Evolutionary conservation across 2,329 filamentous ascomycete genomes (phyloP).

Genomic region (Exophiala sideris): DNA sequence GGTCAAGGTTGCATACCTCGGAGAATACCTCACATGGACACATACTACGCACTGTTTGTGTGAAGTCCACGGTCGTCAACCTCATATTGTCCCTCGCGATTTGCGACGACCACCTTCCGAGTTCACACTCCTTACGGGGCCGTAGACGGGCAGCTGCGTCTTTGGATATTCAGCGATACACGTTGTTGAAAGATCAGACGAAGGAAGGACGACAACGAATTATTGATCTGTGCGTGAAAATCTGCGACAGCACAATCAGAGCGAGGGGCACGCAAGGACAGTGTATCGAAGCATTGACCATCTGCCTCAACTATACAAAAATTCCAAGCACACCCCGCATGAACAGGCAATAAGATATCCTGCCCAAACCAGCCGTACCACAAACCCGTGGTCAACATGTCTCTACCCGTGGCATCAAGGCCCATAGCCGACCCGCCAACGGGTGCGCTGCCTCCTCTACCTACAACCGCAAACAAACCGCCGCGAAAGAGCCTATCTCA

Average conservation of each 20-base stretch:
- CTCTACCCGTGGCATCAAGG: conserved; percentile 43
- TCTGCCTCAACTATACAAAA: not conserved
- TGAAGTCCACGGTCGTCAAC: conserved; percentile 3
- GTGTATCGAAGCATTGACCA: too few relatives aligned
- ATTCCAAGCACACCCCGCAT: conserved; percentile 10
- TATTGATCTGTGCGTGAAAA: conserved; percentile 3
- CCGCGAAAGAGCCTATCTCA: conserved; percentile 59
- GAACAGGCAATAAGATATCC: conserved; percentile 3
- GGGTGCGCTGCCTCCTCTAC: conserved; percentile 69
- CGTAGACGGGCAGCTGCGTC: conserved; percentile 1
- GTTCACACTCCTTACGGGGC: not conserved
- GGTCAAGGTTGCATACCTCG: conserved; percentile 14
- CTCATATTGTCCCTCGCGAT: conserved; percentile 4
- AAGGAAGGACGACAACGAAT: not conserved
- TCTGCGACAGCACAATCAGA: not conserved
- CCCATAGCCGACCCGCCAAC: conserved; percentile 64
- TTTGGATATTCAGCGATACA: not conserved
- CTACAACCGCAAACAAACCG: conserved; percentile 60
- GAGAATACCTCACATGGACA: conserved; percentile 8
- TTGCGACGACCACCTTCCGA: conserved; percentile 4
- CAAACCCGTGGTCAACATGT: conserved; percentile 14
- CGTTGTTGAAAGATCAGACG: not conserved
- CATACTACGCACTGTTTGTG: conserved; percentile 8
- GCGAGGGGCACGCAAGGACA: too few relatives aligned
- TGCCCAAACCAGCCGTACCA: conserved; percentile 1